Evolutionary conservation across 805 yeast species (phyloP).

Genomic region (Pichia deserticola): DNA sequence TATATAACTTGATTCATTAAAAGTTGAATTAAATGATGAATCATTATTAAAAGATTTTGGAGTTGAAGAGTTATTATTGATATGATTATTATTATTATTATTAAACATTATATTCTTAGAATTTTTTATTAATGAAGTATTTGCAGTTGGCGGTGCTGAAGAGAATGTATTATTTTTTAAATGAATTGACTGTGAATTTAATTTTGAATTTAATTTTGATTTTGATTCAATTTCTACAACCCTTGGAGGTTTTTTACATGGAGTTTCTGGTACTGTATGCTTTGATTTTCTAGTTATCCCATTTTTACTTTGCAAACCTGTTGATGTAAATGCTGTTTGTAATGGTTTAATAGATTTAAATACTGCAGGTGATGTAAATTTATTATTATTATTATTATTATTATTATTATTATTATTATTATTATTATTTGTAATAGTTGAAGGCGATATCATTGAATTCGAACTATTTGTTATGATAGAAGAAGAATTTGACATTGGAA

Average conservation of each 20-base stretch:
- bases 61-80: neutral
- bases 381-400: slow-evolving; percentile 21
- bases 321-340: slow-evolving; percentile 73
- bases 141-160: slow-evolving; percentile 6
- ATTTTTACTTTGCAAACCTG: slow-evolving; percentile 58
- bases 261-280: slow-evolving; percentile 51
- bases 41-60: neutral
- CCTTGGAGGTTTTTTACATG: slow-evolving; percentile 43
- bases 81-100: too few relatives aligned
- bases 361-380: slow-evolving; percentile 37
- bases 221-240: slow-evolving; percentile 17
- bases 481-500: slow-evolving; percentile 1
- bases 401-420: slow-evolving; percentile 21
- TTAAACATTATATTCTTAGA: neutral
- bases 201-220: neutral
- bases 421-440: neutral
- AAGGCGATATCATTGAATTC: slow-evolving; percentile 11
- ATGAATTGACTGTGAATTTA: neutral
- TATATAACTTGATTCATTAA: slow-evolving; percentile 3
- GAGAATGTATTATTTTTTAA: neutral
- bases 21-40: slow-evolving; percentile 4
- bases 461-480: slow-evolving; percentile 5
- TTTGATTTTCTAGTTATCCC: slow-evolving; percentile 33
- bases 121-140: neutral
- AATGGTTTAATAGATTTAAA: slow-evolving; percentile 74